Percentiles rank a stretch among this genome's conserved stretches.
Conservation (phyloP, 2,329 filamentous ascomycete species). For the Penicillium sp. region DNA sequence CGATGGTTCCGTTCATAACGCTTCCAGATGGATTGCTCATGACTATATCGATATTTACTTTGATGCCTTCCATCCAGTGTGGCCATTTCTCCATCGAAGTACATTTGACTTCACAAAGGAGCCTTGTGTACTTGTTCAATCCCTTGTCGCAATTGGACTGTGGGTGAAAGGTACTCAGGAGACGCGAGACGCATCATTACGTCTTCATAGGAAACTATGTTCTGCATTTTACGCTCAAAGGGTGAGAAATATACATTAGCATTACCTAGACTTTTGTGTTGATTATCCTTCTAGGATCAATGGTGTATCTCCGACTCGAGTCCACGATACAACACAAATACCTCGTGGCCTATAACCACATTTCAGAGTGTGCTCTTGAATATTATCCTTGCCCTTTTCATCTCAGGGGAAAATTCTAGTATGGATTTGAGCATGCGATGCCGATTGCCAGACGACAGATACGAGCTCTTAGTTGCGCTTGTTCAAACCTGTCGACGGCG, state of each 20-base stretch:
- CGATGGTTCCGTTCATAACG: neutral
- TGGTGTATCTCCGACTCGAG: slow-evolving; percentile 12
- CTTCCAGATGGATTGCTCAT: slow-evolving; percentile 11
- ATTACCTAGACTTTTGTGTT: neutral
- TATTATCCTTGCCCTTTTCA: slow-evolving; percentile 24
- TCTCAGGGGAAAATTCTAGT: slow-evolving; percentile 4
- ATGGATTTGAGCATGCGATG: slow-evolving; percentile 11
- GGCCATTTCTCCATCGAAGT: slow-evolving; percentile 27
- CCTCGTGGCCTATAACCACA: slow-evolving; percentile 28
- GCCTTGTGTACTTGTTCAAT: slow-evolving; percentile 27
- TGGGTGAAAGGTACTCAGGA: slow-evolving; percentile 22
- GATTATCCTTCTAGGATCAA: slow-evolving; percentile 8
- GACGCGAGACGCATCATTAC: slow-evolving; percentile 18
- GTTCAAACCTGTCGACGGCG: slow-evolving; percentile 23
- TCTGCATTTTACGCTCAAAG: slow-evolving; percentile 21
- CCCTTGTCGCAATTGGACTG: slow-evolving; percentile 26
- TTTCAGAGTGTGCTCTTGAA: slow-evolving; percentile 29
- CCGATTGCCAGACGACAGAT: slow-evolving; percentile 10
- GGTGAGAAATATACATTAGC: slow-evolving; percentile 9
- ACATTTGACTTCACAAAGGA: slow-evolving; percentile 23
- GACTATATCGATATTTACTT: slow-evolving; percentile 28
- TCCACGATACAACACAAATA: neutral
- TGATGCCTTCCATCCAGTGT: slow-evolving; percentile 23
- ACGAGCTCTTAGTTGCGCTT: slow-evolving; percentile 20
- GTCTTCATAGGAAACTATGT: slow-evolving; percentile 21